A percentile compares a stretch with the other conserved stretches of the same genome.
Conservation (phyloP, 2,329 filamentous ascomycete species). For the Diaporthe vexans region DNA sequence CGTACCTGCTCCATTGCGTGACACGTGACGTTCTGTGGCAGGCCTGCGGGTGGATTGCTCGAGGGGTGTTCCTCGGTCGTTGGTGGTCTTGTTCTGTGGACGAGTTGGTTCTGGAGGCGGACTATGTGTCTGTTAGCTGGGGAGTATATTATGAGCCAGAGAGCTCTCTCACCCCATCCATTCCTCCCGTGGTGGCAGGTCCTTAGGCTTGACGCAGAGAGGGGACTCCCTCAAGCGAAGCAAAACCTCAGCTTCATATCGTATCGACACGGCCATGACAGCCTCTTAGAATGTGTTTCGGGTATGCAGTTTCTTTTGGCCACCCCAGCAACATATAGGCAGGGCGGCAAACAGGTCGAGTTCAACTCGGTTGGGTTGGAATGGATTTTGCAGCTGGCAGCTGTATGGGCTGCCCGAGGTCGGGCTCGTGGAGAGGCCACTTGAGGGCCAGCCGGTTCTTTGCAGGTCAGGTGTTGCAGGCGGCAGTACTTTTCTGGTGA, state of each 20-base stretch:
- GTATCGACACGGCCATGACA: slow-evolving; percentile 61
- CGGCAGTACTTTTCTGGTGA: not conserved
- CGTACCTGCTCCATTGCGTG: slow-evolving; percentile 71
- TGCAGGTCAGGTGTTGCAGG: not conserved
- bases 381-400: slow-evolving; percentile 19
- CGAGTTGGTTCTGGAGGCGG: slow-evolving; percentile 61
- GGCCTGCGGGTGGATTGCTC: slow-evolving; percentile 67
- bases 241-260: slow-evolving; percentile 84
- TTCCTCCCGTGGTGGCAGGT: slow-evolving; percentile 87
- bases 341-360: slow-evolving; percentile 4
- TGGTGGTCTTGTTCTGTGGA: slow-evolving; percentile 58
- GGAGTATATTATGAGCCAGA: slow-evolving; percentile 14
- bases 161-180: slow-evolving; percentile 87
- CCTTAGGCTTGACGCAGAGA: slow-evolving; percentile 83
- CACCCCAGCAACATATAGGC: slow-evolving; percentile 15
- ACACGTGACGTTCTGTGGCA: slow-evolving; percentile 65
- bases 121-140: slow-evolving; percentile 49
- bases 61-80: slow-evolving; percentile 60
- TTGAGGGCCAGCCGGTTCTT: slow-evolving; percentile 4
- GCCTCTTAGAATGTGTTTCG: slow-evolving; percentile 11
- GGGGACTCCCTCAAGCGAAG: slow-evolving; percentile 84
- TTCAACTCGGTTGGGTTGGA: slow-evolving; percentile 1
- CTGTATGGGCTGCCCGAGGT: slow-evolving; percentile 34
- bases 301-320: slow-evolving; percentile 10
- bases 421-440: slow-evolving; percentile 22